Evolutionary conservation across 345 rosid genomes (phyloP).

Genomic region (Syzygium aqueum): DNA sequence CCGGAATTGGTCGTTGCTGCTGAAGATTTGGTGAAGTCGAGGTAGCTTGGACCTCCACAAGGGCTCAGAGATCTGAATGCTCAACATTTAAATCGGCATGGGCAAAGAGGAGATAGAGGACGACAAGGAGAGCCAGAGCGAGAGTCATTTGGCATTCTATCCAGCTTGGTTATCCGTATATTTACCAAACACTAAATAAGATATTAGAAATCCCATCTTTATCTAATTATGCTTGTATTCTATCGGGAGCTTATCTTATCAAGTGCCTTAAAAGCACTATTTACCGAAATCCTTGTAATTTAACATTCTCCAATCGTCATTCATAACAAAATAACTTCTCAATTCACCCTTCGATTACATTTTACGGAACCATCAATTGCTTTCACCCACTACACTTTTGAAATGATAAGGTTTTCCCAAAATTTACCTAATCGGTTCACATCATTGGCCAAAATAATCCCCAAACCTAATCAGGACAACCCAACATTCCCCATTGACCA

Average conservation of each 20-base stretch:
- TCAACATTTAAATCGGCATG: not conserved
- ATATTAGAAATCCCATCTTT: not conserved
- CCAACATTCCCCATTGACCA: not conserved
- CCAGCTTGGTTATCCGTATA: not conserved
- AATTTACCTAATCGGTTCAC: not conserved
- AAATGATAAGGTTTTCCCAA: not conserved
- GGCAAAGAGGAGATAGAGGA: not conserved
- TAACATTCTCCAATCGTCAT: not conserved
- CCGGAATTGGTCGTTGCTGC: too few species aligned
- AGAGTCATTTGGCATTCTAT: not conserved
- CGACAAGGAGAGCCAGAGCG: too few species aligned
- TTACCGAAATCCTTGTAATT: not conserved
- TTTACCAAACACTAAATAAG: accelerated
- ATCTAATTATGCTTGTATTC: accelerated
- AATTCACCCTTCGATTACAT: not conserved
- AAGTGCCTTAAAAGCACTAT: not conserved
- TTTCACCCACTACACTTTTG: not conserved
- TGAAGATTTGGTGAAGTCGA: not conserved
- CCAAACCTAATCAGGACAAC: not conserved
- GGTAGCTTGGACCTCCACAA: not conserved
- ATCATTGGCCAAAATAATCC: not conserved
- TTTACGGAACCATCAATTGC: not conserved
- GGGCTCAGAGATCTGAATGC: not conserved
- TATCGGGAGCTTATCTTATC: not conserved
- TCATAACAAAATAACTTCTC: not conserved